Evolutionary conservation across 176 grass and related monocot genomes (phyloP), one percentile per base, ranked within the genome.

Genomic region (Cymbopogon citratus): DNA sequence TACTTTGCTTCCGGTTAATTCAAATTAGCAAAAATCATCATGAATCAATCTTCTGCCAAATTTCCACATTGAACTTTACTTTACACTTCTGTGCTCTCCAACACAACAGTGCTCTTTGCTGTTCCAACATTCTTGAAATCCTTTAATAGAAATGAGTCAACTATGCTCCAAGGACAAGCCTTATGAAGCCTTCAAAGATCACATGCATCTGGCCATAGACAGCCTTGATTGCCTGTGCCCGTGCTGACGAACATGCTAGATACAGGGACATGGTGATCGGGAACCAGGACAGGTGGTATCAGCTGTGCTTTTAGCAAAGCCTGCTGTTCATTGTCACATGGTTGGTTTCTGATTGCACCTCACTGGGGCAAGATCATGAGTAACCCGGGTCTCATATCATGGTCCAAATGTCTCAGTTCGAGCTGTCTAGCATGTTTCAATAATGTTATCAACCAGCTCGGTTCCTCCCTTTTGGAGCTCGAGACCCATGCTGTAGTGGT

Each of bases 171-270:
- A 78, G 71, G 23, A 75, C 48, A 68, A 49, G 63, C 49, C 66
- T 76, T 51, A 80, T 12, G 31, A 81, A 84, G 79, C 33, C 51
- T 28, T 75, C 63, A 75, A 75, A 70, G 27, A 15, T 78, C 88
- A 86, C 84, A 86, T 90, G 88, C 74, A 78, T 77, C 27, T 83
- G 84, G 74, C 57, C 74, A 36, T 90, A 66, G 79, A 86, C 88
- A 90, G 88, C 74, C 74, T 86, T 86, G 84, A 86, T 73, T 78
- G 59, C 79, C 79, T 78, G 83, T 86, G 77, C 66, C 83, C 27
- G 35, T 31, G 83, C 83, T 69, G 74, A 79, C 21, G 36, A 83
- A 74, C 88, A 86, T 82, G 83, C 73, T 82, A 78, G 74, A 78
- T 86, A 73, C 83, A 85, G 65, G 65, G 45, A 24, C 65, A 80